Base-by-base conservation (phyloP, 2,329 filamentous ascomycete species). In the Penicillium hordei region DNA sequence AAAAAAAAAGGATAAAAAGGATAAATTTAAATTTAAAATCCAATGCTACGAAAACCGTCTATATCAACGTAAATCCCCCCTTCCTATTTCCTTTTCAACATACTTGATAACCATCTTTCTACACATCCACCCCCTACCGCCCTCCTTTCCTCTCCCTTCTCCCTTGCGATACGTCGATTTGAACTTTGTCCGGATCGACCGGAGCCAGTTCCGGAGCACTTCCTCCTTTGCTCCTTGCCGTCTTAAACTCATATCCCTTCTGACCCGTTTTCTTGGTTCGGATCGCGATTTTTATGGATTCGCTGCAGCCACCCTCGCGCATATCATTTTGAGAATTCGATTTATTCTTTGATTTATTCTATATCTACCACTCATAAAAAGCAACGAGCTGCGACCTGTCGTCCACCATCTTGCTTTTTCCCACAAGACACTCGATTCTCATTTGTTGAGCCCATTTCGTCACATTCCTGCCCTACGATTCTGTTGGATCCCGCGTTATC, bases 381-480 rank as follows among this genome's bases (percentile, higher is more conserved):
- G 63, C 63, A 65, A 66, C 60, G 29, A 50, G 48, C 60, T 51
- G 49, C 64, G 57, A 66, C 64, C 62, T 61, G 48, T 64, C 65
- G 48, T 64, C 65, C 52, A 57, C 45, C 57, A 40, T 44, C 52
- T 57, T 52, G 39, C 36, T 33, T 38, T 31, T 48, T 12, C 36
- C 48, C 19, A 15, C 27, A 48, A 44, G 46, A 27, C 36, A 42
- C 38, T 53, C 23, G 36, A 44, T 62, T 59, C 59, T 59, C 44
- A 64, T 61, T 63, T 60, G 53, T 64, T 55, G 64, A 57, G 54
- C 49, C 55, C 55, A 61, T 62, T 65, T 65, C 62, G 52, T 70
- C 67, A 70, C 68, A 71, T 71, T 71, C 68, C 66, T 69, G 66
- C 68, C 68, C 64, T 68, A 69, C 65, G 60, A 61, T 58, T 52